Evolutionary conservation across 2,329 filamentous ascomycete species (phyloP).

Genomic region (Chaetothyriales sp.): DNA sequence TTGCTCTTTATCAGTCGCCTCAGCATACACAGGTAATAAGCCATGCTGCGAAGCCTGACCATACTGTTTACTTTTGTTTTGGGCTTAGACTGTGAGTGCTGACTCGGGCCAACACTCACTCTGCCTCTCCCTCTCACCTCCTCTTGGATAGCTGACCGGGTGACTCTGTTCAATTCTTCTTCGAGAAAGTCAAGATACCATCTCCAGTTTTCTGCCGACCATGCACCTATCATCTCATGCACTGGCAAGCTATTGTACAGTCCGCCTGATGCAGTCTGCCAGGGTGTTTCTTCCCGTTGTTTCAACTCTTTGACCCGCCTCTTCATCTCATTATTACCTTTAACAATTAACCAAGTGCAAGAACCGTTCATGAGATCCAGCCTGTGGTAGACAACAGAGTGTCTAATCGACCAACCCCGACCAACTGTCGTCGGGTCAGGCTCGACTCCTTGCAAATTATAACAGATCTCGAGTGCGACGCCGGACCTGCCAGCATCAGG

Average conservation of each 20-base stretch:
- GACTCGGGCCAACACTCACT: no score
- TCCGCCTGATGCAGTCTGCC: no score
- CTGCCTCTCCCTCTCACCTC: not conserved
- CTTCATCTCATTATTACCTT: slow-evolving; percentile 22
- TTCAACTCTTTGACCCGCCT: slow-evolving; percentile 19
- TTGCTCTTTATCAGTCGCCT: no score
- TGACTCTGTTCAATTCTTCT: not conserved
- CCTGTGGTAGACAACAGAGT: slow-evolving; percentile 27
- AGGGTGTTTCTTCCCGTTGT: slow-evolving; percentile 16
- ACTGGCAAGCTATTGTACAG: not conserved
- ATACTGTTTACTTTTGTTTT: no score
- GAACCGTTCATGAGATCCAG: slow-evolving; percentile 27
- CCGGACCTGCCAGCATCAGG: no score
- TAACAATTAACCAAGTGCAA: slow-evolving; percentile 30
- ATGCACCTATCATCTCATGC: not conserved
- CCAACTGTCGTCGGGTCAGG: not conserved
- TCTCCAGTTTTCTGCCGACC: not conserved
- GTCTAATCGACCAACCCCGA: slow-evolving; percentile 5
- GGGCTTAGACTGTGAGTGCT: no score
- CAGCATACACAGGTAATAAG: no score
- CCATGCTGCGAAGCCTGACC: no score
- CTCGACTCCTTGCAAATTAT: not conserved
- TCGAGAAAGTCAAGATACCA: not conserved
- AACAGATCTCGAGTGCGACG: not conserved
- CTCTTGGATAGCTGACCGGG: not conserved